Evolutionary conservation across 31 red algal species (phyloP), one percentile per base, ranked within the genome.

Genomic region (Asparagopsis taxiformis): DNA sequence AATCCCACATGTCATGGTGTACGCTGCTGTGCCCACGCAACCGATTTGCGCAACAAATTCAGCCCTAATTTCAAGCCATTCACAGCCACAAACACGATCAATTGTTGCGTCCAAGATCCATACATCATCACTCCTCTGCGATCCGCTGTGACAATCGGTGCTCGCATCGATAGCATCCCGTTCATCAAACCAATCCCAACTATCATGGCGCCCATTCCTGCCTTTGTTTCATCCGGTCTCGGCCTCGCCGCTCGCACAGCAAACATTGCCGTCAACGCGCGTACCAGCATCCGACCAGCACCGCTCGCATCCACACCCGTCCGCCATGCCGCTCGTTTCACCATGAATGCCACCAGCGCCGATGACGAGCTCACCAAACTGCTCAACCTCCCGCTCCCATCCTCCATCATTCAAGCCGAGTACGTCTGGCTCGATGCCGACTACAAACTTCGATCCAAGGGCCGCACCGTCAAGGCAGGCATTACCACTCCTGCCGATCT

Each of bases 391-490:
- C 79, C 79, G 1, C 39, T 83, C 34, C 79, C 79, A 10, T 53
- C 54, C 22, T 30, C 21, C 35, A 34, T 62, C 56, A 43, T 72
- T 30, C 32, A 84, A 36, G 92, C 92, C 52, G 92, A 95, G 57
- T 95, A 95, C 57, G 74, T 95, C 28, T 95, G 92, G 92, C 32
- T 89, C 15, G 92, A 95, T 41, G 92, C 79, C n/a, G 60, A 57
- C 70, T 52, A 58, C 60, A 84, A 89, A 33, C 61, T 86, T 17
- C 64, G 85, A 10, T 79, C 78, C 28, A 90, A 95, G 73, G 31
- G 59, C 24, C 62, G 77, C 15, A 85, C 85, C 20, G 62, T 85
- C 28, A 35, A 72, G 16, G 58, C 72, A 23, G 68, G 31, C 17
- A 54, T 68, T 31, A 17, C 36, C 16, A 59, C 51, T 29, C 62